Percentiles rank a stretch among this genome's conserved stretches.
Conservation (phyloP, 345 rosid genomes). For the Hibiscus mutabilis region DNA sequence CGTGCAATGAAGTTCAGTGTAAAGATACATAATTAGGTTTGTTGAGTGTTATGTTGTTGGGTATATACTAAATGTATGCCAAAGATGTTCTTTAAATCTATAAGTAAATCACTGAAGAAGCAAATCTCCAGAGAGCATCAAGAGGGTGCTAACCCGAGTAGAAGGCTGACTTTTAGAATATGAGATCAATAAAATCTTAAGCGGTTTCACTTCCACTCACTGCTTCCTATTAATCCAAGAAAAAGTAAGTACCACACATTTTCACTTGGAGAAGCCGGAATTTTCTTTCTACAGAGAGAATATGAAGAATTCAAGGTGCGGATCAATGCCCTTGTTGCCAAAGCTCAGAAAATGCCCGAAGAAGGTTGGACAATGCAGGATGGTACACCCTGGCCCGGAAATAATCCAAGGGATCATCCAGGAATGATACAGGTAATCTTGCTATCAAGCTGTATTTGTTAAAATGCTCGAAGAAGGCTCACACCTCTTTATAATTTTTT, state of each 20-base stretch:
- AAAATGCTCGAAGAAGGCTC: background rate
- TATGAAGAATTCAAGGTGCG: conserved; percentile 98
- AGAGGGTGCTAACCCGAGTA: too few species aligned
- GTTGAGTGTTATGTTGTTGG: background rate
- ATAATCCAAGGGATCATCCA: conserved; percentile 97
- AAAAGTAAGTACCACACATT: too few species aligned
- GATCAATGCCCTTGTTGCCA: conserved; percentile 96
- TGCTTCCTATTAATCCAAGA: too few species aligned
- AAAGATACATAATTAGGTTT: background rate
- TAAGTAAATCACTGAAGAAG: background rate
- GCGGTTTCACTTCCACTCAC: too few species aligned
- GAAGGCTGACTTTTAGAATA: too few species aligned
- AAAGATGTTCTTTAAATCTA: background rate
- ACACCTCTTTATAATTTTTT: background rate
- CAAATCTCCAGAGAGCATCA: too few species aligned
- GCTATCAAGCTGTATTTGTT: background rate
- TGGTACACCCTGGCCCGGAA: conserved; percentile 99
- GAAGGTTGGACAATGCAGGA: conserved; percentile 99
- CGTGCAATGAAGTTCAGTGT: conserved; percentile 87
- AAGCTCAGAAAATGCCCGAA: conserved; percentile 98
- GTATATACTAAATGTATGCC: background rate
- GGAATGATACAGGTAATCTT: conserved; percentile 87
- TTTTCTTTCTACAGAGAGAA: conserved; percentile 61
- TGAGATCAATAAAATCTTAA: too few species aligned
- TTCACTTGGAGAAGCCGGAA: background rate